Conservation (phyloP, 305 asterid genomes). For the Solanum chacoense region DNA sequence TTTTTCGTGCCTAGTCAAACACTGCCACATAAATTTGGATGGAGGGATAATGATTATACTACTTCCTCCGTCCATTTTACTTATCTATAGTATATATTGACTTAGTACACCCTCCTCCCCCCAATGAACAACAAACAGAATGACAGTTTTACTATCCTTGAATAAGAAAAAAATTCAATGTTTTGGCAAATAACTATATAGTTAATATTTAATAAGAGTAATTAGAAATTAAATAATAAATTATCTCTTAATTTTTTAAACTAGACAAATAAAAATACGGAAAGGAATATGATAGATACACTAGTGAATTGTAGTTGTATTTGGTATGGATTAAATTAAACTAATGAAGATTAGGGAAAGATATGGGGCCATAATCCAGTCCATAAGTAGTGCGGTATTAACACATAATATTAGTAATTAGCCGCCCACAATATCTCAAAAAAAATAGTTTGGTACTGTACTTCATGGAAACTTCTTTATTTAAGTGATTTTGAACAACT, state of each 20-base stretch:
- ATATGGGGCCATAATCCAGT: not conserved
- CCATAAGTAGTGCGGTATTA: not conserved
- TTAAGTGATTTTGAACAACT: not conserved
- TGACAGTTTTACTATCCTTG: too few species aligned
- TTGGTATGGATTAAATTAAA: not conserved
- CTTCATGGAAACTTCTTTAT: not conserved
- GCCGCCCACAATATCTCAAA: not conserved
- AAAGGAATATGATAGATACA: not conserved
- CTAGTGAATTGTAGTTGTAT: not conserved
- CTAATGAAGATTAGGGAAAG: not conserved
- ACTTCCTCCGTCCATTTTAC: not conserved
- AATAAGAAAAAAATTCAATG: not conserved
- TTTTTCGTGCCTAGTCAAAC: not conserved
- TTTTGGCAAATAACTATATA: not conserved
- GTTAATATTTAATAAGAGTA: too few species aligned
- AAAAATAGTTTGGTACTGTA: not conserved
- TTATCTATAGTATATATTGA: too few species aligned
- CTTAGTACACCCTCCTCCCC: not conserved
- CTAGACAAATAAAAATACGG: too few species aligned
- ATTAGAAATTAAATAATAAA: too few species aligned
- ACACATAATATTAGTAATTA: not conserved
- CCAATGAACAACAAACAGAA: too few species aligned
- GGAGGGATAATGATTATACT: too few species aligned
- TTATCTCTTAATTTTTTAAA: too few species aligned
- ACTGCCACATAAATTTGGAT: fast-evolving